These are phyloP conservation scores for Parastagonospora avenae DNA, from an alignment of 2,329 filamentous ascomycete genomes.

Conservation along the genomic window DNA sequence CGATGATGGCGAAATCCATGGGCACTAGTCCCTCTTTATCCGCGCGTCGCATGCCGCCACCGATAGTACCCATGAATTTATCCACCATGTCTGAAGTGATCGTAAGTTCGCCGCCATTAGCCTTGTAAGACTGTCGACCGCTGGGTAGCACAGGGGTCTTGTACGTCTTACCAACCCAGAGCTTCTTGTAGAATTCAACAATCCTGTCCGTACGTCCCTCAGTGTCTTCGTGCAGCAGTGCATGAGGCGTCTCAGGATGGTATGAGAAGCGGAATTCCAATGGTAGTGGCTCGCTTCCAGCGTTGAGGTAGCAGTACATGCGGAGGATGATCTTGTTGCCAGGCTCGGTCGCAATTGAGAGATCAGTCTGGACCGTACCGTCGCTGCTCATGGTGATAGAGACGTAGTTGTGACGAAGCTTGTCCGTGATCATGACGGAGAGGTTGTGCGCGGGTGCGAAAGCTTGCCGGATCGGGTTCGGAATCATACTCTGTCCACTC, in stretches of 20 bases:
- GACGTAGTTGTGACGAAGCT: slow-evolving; percentile 14
- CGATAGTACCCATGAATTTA: slow-evolving; percentile 16
- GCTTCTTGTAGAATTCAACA: slow-evolving; percentile 16
- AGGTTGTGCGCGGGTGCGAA: slow-evolving; percentile 12
- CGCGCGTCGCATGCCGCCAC: slow-evolving; percentile 12
- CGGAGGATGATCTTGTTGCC: slow-evolving; percentile 19
- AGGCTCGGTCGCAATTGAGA: slow-evolving; percentile 16
- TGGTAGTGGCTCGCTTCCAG: slow-evolving; percentile 7
- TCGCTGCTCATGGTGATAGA: slow-evolving; percentile 20
- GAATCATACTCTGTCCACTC: slow-evolving; percentile 15
- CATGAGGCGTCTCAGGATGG: slow-evolving; percentile 17
- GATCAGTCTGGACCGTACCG: slow-evolving; percentile 13
- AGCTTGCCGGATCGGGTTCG: slow-evolving; percentile 18
- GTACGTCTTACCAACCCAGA: slow-evolving; percentile 19
- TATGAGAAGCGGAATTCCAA: slow-evolving; percentile 19
- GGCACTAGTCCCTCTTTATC: slow-evolving; percentile 9
- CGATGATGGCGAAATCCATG: slow-evolving; percentile 45
- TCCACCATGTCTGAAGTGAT: slow-evolving; percentile 12
- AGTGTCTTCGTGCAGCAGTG: slow-evolving; percentile 14
- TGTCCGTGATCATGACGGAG: slow-evolving; percentile 17
- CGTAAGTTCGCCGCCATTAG: slow-evolving; percentile 10
- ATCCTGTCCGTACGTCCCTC: slow-evolving; percentile 16
- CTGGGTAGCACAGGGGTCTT: slow-evolving; percentile 8
- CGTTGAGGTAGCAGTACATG: slow-evolving; percentile 20
- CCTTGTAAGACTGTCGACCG: slow-evolving; percentile 10